Percentiles rank a stretch among this genome's conserved stretches.
These are phyloP conservation scores for Saccharomyces uvarum DNA, from an alignment of 1,139 yeast genomes.

Conservation along the genomic window DNA sequence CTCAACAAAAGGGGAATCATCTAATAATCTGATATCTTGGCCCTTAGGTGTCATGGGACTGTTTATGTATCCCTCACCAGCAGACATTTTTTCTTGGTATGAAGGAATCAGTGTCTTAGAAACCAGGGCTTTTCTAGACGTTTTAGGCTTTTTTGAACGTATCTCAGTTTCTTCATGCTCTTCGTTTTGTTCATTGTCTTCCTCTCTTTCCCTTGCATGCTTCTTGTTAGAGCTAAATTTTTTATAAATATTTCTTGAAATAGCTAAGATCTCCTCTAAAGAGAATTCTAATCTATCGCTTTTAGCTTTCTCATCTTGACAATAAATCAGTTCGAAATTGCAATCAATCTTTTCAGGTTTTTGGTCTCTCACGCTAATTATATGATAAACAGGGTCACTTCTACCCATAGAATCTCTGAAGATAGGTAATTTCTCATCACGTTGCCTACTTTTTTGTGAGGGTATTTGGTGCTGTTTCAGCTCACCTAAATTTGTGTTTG, in stretches of 20 bases:
- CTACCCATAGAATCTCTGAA: conserved; percentile 37
- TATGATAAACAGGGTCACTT: conserved; percentile 37
- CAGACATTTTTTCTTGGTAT: background rate
- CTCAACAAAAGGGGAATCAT: background rate
- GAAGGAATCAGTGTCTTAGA: background rate
- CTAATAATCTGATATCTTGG: background rate
- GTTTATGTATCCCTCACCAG: background rate
- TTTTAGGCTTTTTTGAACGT: background rate
- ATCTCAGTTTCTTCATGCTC: background rate
- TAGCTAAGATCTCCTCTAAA: conserved; percentile 56
- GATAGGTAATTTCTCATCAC: conserved; percentile 36
- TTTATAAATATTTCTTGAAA: conserved; percentile 34
- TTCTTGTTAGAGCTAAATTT: conserved; percentile 1
- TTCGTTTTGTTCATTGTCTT: background rate
- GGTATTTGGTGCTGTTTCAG: conserved; percentile 32
- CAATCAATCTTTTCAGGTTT: conserved; percentile 57
- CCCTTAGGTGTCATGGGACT: background rate
- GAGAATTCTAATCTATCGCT: conserved; percentile 37
- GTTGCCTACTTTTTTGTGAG: conserved; percentile 9
- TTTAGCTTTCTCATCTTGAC: conserved; percentile 36
- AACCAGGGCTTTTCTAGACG: background rate
- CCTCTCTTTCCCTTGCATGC: background rate
- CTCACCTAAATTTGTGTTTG: conserved; percentile 12
- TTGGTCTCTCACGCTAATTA: conserved; percentile 51
- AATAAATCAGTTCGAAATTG: conserved; percentile 52